Conservation (phyloP, 345 rosid genomes). For the Lumnitzera racemosa region DNA sequence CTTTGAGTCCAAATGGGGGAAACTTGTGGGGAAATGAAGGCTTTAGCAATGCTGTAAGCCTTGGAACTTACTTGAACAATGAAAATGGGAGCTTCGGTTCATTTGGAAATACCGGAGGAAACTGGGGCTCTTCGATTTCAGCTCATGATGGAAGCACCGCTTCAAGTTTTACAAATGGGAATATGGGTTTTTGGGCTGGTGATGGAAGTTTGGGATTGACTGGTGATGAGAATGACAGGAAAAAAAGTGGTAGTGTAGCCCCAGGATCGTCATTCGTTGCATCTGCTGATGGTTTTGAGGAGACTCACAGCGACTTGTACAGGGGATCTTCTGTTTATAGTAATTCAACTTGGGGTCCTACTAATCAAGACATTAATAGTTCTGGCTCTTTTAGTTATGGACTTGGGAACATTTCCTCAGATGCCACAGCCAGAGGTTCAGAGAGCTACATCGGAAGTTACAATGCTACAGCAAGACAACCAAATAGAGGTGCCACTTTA, state of each 20-base stretch:
- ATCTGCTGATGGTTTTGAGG: constrained; percentile 45
- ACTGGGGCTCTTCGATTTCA: constrained; percentile 57
- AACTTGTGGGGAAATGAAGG: constrained; percentile 84
- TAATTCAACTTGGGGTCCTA: constrained; percentile 70
- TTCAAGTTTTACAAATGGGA: constrained; percentile 28
- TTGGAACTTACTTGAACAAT: constrained; percentile 37
- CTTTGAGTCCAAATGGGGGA: constrained; percentile 45
- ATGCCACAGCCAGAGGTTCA: constrained; percentile 47
- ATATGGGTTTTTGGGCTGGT: constrained; percentile 28
- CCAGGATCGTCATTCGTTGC: constrained; percentile 54
- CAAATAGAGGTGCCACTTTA: constrained; percentile 67
- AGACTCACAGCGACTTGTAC: constrained; percentile 58
- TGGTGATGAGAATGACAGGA: constrained; percentile 56
- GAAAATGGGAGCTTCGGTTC: constrained; percentile 58
- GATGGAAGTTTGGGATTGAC: constrained; percentile 35
- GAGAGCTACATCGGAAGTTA: constrained; percentile 73
- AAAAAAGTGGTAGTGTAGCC: constrained; percentile 32
- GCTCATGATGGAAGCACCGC: constrained; percentile 33
- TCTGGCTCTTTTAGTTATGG: constrained; percentile 62
- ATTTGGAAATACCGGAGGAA: constrained; percentile 55
- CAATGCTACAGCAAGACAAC: constrained; percentile 60
- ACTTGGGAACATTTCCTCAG: constrained; percentile 55
- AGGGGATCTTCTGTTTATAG: constrained; percentile 56
- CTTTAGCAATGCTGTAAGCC: constrained; percentile 26
- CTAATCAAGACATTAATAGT: constrained; percentile 53